A percentile compares a stretch with the other conserved stretches of the same genome.
Conservation (phyloP, 768 basidiomycete genomes). For the Rhodocollybia butyracea region DNA sequence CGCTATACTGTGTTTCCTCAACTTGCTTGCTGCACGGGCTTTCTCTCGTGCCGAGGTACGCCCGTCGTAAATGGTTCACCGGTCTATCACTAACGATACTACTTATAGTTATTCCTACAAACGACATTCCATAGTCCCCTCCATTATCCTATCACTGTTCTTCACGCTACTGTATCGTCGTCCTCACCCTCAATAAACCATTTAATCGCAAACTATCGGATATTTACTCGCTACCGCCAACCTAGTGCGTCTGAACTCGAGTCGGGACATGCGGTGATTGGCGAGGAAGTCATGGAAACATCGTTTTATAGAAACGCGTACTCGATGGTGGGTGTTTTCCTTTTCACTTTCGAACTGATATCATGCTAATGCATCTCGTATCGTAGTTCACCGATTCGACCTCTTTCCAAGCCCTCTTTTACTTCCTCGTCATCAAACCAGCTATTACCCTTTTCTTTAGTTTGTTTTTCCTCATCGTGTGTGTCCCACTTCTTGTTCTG, state of each 20-base stretch:
- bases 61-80: neutral
- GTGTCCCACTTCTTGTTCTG: conserved; percentile 55
- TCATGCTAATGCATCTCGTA: neutral
- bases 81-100: neutral
- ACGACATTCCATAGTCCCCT: conserved; percentile 66
- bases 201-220: conserved; percentile 36
- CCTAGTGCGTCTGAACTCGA: conserved; percentile 50
- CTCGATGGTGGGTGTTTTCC: conserved; percentile 71
- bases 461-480: conserved; percentile 49
- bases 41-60: conserved; percentile 71
- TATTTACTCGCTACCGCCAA: conserved; percentile 65
- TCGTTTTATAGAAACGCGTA: conserved; percentile 84
- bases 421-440: conserved; percentile 86
- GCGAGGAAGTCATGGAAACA: conserved; percentile 44
- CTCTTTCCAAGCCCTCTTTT: conserved; percentile 83
- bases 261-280: conserved; percentile 26
- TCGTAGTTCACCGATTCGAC: conserved; percentile 77
- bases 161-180: conserved; percentile 46
- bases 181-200: neutral
- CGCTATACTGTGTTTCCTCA: conserved; percentile 71
- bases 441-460: conserved; percentile 69
- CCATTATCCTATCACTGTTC: conserved; percentile 45
- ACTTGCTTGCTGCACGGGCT: conserved; percentile 68
- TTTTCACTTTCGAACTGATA: conserved; percentile 8
- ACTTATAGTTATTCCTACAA: conserved; percentile 67